These are phyloP conservation scores for Candida cerambycidarum DNA, from an alignment of 805 yeast genomes.

Conservation along the genomic window DNA sequence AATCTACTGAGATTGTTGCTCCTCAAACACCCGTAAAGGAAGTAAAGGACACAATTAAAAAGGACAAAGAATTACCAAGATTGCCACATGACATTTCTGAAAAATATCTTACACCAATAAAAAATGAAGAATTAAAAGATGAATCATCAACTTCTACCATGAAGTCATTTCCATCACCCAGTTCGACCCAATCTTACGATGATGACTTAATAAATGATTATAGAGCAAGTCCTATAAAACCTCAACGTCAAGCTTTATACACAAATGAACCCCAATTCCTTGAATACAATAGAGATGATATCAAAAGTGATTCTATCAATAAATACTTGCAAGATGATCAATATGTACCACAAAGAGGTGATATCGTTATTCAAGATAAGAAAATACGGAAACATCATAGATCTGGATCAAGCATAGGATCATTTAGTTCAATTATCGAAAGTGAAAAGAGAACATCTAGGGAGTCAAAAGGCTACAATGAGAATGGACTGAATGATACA, in stretches of 20 bases:
- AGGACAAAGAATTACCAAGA: constrained; percentile 5
- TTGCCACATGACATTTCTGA: constrained; percentile 8
- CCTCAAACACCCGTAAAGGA: not conserved
- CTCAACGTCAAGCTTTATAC: not conserved
- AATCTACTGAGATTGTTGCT: not conserved
- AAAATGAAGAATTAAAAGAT: constrained; percentile 2
- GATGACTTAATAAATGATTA: constrained; percentile 17
- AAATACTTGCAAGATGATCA: constrained; percentile 15
- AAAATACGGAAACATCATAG: constrained; percentile 9
- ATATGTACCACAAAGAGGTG: constrained; percentile 16
- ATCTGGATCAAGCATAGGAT: constrained; percentile 5
- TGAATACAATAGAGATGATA: constrained; percentile 3
- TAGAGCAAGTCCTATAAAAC: constrained; percentile 13
- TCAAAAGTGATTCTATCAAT: constrained; percentile 7
- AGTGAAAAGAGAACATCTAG: not conserved
- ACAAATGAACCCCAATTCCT: not conserved
- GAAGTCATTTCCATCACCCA: constrained; percentile 14
- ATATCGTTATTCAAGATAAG: constrained; percentile 8
- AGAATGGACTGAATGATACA: too few relatives aligned
- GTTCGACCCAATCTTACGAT: constrained; percentile 11
- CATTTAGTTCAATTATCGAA: constrained; percentile 4
- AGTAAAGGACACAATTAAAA: not conserved
- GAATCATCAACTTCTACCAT: constrained; percentile 6
- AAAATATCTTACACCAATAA: constrained; percentile 2
- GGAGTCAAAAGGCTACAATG: not conserved